phyloP scores from a whole-genome alignment of 1,139 yeast genomes.

The Nakaseomyces glabratus region DNA sequence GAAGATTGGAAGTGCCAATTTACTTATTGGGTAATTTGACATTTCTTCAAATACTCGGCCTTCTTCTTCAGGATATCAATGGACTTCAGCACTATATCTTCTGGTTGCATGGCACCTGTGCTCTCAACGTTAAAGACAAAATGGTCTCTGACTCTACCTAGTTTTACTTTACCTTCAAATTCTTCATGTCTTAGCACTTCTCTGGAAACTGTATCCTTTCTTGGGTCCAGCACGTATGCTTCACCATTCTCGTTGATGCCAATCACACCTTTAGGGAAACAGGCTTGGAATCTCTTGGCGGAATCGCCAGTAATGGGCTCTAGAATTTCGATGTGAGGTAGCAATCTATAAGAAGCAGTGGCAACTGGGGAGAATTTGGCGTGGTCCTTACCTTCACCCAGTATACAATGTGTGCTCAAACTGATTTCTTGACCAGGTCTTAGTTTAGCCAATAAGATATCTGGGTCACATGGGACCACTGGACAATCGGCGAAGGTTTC shows the following conservation, averaged over 20 bases:
- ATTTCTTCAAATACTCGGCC: conserved; percentile 69
- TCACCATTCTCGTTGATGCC: conserved; percentile 59
- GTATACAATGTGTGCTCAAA: conserved; percentile 78
- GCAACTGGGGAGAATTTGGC: conserved; percentile 97
- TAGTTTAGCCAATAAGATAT: conserved; percentile 79
- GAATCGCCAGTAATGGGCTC: conserved; percentile 68
- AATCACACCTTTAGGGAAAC: conserved; percentile 91
- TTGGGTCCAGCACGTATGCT: conserved; percentile 77
- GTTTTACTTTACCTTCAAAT: conserved; percentile 76
- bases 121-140: conserved; percentile 91
- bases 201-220: conserved; percentile 93
- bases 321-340: conserved; percentile 80
- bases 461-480: conserved; percentile 74
- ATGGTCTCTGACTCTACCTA: conserved; percentile 87
- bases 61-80: conserved; percentile 77
- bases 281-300: conserved; percentile 72
- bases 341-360: conserved; percentile 90
- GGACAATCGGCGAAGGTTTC: conserved; percentile 61
- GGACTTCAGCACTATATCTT: conserved; percentile 86
- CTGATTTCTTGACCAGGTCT: conserved; percentile 97
- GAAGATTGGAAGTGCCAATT: no score
- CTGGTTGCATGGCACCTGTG: conserved; percentile 95
- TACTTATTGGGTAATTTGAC: conserved; percentile 58
- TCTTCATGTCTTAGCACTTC: conserved; percentile 92
- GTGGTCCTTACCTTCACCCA: conserved; percentile 91